phyloP scores from a whole-genome alignment of 148 eudicot species.

The Gaultheria prostrata region DNA sequence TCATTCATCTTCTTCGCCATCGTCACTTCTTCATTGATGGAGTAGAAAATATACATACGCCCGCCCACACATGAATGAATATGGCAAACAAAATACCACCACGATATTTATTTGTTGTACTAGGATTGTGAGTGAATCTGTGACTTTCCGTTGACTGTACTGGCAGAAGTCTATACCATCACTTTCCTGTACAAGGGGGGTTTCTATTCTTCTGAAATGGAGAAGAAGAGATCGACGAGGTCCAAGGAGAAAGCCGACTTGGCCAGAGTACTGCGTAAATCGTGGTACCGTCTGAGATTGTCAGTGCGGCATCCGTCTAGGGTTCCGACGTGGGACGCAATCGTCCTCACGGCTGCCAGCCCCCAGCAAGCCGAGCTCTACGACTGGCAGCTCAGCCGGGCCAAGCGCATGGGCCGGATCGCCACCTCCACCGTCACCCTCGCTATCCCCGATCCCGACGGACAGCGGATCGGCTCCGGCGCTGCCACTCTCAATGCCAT shows the following conservation, averaged over 20 bases:
- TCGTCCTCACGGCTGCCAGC: conserved; percentile 85
- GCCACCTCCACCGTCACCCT: conserved; percentile 68
- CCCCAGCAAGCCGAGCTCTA: conserved; percentile 89
- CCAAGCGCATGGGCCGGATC: conserved; percentile 81
- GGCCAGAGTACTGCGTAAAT: conserved; percentile 44
- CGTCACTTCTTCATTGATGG: no score
- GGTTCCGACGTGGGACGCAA: conserved; percentile 97
- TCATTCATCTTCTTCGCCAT: no score
- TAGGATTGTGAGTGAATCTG: no score
- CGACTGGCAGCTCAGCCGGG: conserved; percentile 79
- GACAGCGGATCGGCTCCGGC: conserved; percentile 90
- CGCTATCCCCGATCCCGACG: conserved; percentile 87
- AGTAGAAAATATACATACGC: no score
- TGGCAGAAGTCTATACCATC: no score
- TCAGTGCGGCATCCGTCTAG: conserved; percentile 80
- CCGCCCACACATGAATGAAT: no score
- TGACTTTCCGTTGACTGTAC: neutral
- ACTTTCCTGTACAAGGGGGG: neutral
- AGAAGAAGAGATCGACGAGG: conserved; percentile 15
- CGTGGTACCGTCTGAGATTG: conserved; percentile 77
- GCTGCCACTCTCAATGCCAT: conserved; percentile 92
- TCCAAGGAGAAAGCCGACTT: conserved; percentile 43
- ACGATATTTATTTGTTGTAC: no score
- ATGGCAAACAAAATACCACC: no score
- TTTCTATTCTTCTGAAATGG: conserved; percentile 14